These are phyloP conservation scores for Penicillium parvum DNA, from an alignment of 495 filamentous ascomycete species.

Conservation along the genomic window DNA sequence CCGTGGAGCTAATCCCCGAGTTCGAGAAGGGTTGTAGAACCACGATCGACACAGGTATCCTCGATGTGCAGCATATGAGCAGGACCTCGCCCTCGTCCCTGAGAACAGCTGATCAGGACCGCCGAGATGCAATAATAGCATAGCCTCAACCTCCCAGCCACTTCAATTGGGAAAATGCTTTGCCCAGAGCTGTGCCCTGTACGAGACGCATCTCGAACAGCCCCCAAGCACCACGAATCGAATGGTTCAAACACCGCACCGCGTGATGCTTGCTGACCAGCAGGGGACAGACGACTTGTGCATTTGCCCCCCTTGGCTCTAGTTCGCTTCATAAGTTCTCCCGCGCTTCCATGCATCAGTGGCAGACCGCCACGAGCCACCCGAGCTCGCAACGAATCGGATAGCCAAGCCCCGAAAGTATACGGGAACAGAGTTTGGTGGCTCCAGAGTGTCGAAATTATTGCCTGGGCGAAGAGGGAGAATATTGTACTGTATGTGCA, in stretches of 20 bases:
- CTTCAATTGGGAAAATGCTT: neutral
- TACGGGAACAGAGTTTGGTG: neutral
- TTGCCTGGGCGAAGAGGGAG: no score
- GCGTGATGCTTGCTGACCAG: slow-evolving; percentile 14
- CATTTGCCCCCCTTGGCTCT: neutral
- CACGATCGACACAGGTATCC: neutral
- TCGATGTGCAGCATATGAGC: neutral
- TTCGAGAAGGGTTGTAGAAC: neutral
- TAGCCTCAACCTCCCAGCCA: neutral
- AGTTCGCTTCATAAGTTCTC: slow-evolving; percentile 26
- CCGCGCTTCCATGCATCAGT: slow-evolving; percentile 33
- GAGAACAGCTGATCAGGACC: neutral
- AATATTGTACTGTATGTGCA: no score
- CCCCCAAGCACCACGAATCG: neutral
- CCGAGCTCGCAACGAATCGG: slow-evolving; percentile 8
- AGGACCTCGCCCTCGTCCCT: neutral
- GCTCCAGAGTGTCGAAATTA: slow-evolving; percentile 5
- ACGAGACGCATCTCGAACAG: neutral
- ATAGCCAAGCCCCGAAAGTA: neutral
- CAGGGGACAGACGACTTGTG: no score
- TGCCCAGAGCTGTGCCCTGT: neutral
- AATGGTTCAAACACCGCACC: neutral
- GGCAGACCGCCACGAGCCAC: slow-evolving; percentile 17
- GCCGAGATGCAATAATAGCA: neutral
- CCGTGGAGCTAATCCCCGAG: neutral